phyloP scores from a whole-genome alignment of 768 basidiomycete genomes.

The Pleurotus djamor region DNA sequence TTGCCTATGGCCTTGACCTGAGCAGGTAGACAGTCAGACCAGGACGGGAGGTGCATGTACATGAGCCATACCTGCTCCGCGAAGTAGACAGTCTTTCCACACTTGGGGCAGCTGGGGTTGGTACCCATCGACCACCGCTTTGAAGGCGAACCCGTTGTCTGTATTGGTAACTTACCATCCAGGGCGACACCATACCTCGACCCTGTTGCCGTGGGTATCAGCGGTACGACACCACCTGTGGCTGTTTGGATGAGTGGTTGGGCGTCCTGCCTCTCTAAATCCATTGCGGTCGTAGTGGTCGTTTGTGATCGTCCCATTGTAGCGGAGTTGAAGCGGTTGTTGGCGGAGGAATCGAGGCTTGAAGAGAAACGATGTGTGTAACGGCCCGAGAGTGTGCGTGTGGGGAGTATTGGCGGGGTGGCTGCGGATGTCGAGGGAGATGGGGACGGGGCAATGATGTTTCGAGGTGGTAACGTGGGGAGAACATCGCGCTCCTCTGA shows the following conservation, averaged over 20 bases:
- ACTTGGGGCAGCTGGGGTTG: constrained; percentile 63
- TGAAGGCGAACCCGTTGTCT: constrained; percentile 32
- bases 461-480: neutral
- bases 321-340: constrained; percentile 4
- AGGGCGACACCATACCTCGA: constrained; percentile 66
- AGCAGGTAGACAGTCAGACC: constrained; percentile 5
- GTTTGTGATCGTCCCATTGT: constrained; percentile 11
- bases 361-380: constrained; percentile 7
- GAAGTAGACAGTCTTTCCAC: constrained; percentile 79
- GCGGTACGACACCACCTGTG: constrained; percentile 16
- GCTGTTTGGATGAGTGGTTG: constrained; percentile 24
- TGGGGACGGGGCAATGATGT: neutral
- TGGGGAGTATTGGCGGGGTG: neutral
- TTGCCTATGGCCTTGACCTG: constrained; percentile 82
- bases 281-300: constrained; percentile 11
- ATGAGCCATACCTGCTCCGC: constrained; percentile 66
- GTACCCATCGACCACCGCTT: constrained; percentile 52
- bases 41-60: neutral
- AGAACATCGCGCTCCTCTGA: constrained; percentile 6
- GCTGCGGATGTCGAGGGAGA: neutral
- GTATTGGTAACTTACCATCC: constrained; percentile 25
- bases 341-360: constrained; percentile 1
- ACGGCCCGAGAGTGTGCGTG: neutral
- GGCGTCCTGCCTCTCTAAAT: constrained; percentile 15
- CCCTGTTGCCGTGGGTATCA: constrained; percentile 52